A percentile compares a stretch with the other conserved stretches of the same genome.
Conservation (phyloP, 1,284 basidiomycete species). For the Apiotrichum brassicae region DNA sequence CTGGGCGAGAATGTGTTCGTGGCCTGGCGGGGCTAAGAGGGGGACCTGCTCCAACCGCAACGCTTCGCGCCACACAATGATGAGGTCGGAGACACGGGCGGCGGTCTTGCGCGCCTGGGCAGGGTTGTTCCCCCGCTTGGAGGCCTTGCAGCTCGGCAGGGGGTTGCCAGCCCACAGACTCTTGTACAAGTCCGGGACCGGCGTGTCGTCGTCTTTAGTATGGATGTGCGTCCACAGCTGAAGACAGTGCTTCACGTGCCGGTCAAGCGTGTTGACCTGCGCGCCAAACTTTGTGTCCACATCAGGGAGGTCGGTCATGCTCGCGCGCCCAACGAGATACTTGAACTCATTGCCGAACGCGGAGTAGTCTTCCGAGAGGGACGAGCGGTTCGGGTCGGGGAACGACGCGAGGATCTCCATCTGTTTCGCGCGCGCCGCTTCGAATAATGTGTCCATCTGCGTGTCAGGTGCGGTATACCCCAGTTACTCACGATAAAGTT, state of each 20-base stretch:
- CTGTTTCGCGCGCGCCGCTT: conserved; percentile 7
- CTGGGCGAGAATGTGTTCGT: background rate
- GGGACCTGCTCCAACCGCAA: background rate
- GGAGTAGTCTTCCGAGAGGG: background rate
- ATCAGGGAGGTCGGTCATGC: background rate
- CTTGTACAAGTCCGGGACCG: conserved; percentile 4
- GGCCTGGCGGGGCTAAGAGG: background rate
- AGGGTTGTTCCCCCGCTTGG: too few species aligned
- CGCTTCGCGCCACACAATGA: conserved; percentile 21
- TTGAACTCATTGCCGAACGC: background rate
- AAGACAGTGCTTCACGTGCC: conserved; percentile 7
- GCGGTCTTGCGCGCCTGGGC: background rate
- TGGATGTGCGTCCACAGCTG: conserved; percentile 3
- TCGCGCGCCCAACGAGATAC: background rate
- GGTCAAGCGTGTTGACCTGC: conserved; percentile 1
- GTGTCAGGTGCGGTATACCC: conserved; percentile 1
- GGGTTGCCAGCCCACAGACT: background rate
- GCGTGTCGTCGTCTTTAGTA: background rate
- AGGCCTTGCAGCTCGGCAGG: too few species aligned
- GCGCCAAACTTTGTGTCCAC: background rate
- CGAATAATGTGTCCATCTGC: conserved; percentile 30
- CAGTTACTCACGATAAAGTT: conserved; percentile 25
- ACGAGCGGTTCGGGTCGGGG: conserved; percentile 4
- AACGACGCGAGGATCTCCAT: conserved; percentile 20
- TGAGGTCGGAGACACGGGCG: conserved; percentile 19